Percentiles rank a stretch among this genome's conserved stretches.
phyloP scores from a whole-genome alignment of 2,329 filamentous ascomycete species.

The Fonsecaea multimorphosa region DNA sequence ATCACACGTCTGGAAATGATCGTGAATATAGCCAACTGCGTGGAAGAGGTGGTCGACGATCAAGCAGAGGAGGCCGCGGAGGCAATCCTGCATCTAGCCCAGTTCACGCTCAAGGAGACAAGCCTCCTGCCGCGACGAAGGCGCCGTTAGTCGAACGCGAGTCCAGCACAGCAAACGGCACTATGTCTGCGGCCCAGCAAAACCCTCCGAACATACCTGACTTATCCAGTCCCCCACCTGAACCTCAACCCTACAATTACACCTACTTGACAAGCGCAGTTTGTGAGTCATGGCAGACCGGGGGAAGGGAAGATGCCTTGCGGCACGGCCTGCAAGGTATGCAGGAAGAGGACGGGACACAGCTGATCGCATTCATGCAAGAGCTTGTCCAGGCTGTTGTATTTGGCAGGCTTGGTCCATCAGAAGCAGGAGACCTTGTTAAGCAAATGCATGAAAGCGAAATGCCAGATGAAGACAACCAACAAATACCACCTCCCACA shows the following conservation, averaged over 20 bases:
- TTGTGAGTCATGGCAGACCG: conserved; percentile 70
- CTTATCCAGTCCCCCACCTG: conserved; percentile 37
- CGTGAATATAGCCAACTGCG: conserved; percentile 26
- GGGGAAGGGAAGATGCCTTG: conserved; percentile 69
- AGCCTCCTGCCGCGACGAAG: conserved; percentile 6
- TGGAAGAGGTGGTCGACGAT: conserved; percentile 43
- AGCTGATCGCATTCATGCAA: conserved; percentile 76
- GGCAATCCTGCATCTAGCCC: conserved; percentile 21
- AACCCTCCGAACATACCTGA: conserved; percentile 37
- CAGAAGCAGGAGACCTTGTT: conserved; percentile 73
- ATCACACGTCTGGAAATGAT: conserved; percentile 43
- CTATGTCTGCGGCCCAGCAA: conserved; percentile 36
- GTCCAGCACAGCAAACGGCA: conserved; percentile 42
- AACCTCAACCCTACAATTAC: conserved; percentile 67
- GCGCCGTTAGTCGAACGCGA: conserved; percentile 42
- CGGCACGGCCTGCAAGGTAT: conserved; percentile 68
- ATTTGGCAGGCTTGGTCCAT: conserved; percentile 69
- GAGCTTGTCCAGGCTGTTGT: conserved; percentile 81
- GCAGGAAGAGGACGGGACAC: conserved; percentile 69
- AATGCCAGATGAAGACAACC: conserved; percentile 7
- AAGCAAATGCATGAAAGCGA: conserved; percentile 57
- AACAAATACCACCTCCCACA: conserved; percentile 16
- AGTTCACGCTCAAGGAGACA: conserved; percentile 22
- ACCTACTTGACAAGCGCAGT: conserved; percentile 74
- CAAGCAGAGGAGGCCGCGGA: conserved; percentile 34